Evolutionary conservation across 2,329 filamentous ascomycete genomes (phyloP).

Genomic region (Pseudocercospora pini-densiflorae): DNA sequence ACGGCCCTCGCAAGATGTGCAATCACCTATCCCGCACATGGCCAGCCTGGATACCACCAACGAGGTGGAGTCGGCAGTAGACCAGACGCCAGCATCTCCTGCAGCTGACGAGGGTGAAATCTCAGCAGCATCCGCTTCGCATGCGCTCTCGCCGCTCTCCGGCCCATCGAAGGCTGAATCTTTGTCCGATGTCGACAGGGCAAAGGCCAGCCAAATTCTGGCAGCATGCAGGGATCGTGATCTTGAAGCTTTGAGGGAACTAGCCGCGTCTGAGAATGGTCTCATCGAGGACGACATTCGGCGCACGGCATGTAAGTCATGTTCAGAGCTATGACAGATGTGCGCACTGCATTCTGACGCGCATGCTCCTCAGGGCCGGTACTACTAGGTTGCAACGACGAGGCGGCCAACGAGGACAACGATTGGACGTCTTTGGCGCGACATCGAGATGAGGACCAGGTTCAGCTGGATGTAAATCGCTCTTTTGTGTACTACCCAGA

Average conservation of each 20-base stretch:
- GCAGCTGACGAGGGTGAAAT: not conserved
- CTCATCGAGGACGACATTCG: slow-evolving; percentile 62
- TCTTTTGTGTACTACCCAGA: slow-evolving; percentile 97
- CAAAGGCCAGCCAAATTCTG: slow-evolving; percentile 39
- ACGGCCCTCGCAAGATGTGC: slow-evolving; percentile 10
- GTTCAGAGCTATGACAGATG: not conserved
- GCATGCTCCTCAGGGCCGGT: slow-evolving; percentile 62
- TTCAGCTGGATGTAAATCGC: slow-evolving; percentile 87
- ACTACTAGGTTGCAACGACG: slow-evolving; percentile 48
- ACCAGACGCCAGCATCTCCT: slow-evolving; percentile 2
- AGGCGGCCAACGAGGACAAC: slow-evolving; percentile 28
- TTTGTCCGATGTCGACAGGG: slow-evolving; percentile 17
- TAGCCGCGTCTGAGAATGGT: slow-evolving; percentile 51
- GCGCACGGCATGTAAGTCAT: slow-evolving; percentile 69
- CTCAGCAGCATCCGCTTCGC: not conserved
- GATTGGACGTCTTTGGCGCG: slow-evolving; percentile 67
- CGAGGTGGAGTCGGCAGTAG: slow-evolving; percentile 7
- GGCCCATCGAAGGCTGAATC: not conserved
- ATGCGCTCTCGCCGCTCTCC: not conserved
- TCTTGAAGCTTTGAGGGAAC: slow-evolving; percentile 44
- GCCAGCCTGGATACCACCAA: slow-evolving; percentile 9
- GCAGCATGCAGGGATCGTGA: slow-evolving; percentile 48
- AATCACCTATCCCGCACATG: slow-evolving; percentile 9
- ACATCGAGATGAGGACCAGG: slow-evolving; percentile 90
- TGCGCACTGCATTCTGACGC: not conserved